These are phyloP conservation scores for Entrophospora sp. DNA, from an alignment of 192 early-diverging fungal species.

Conservation along the genomic window DNA sequence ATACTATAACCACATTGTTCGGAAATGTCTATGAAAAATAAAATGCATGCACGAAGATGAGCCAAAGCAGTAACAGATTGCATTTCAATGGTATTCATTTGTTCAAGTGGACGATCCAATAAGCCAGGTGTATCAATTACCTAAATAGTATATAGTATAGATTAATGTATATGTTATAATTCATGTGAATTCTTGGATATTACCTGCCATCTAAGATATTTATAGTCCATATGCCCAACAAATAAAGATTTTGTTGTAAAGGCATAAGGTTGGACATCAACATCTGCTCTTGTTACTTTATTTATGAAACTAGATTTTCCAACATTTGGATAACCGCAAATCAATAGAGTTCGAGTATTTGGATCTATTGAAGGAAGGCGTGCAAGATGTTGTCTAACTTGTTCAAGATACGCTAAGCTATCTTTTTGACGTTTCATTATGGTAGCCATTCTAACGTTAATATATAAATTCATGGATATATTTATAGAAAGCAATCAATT, in stretches of 20 bases:
- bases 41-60: slow-evolving; percentile 88
- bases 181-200: background rate
- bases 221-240: slow-evolving; percentile 99
- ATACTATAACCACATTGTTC: slow-evolving; percentile 99
- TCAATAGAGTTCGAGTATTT: slow-evolving; percentile 96
- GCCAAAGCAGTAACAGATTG: slow-evolving; percentile 99
- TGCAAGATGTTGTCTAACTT: slow-evolving; percentile 98
- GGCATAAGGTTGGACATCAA: slow-evolving; percentile 99
- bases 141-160: background rate
- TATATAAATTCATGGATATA: background rate
- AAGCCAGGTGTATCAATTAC: slow-evolving; percentile 99
- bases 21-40: slow-evolving; percentile 98
- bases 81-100: slow-evolving; percentile 99
- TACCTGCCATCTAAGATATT: slow-evolving; percentile 97
- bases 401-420: slow-evolving; percentile 91
- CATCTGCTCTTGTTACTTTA: slow-evolving; percentile 98
- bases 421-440: slow-evolving; percentile 99
- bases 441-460: slow-evolving; percentile 88
- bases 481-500: background rate
- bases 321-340: slow-evolving; percentile 99
- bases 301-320: slow-evolving; percentile 98
- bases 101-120: slow-evolving; percentile 97
- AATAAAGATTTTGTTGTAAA: slow-evolving; percentile 99
- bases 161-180: background rate
- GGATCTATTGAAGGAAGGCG: slow-evolving; percentile 99